Base-by-base conservation (phyloP, 306 rosid species). In the Citrullus mucosospermus region DNA sequence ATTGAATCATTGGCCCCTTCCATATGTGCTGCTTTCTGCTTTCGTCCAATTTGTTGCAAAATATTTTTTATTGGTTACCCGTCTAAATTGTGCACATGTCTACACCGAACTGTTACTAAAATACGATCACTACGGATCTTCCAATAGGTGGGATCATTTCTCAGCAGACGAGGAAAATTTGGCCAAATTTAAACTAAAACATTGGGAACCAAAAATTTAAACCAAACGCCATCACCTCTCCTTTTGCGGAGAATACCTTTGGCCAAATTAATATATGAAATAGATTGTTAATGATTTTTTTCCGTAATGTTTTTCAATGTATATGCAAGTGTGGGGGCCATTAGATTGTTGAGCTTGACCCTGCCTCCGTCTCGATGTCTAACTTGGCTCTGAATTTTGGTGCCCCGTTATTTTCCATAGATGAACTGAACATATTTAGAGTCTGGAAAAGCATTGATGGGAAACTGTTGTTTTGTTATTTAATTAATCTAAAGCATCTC, bases 331-430 rank as follows among this genome's bases (percentile, higher is more conserved):
- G 16, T 54, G 9, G 59, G 5, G 4, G 91, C 89, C 46, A 65
- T 83, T 16, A 67, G 18, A 12, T 70, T 46, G 6, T 22, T 39
- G 82, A 81, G 87, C 90, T 89, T 85, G 81, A 83, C 88, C 86
- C 72, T 82, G 81, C 85, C 90, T 85, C 87, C 73, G 85, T 87
- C 85, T 85, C 83, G 80, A 88, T 88, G 87, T 81, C 89, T 25
- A 88, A 85, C 15, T 76, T 38, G 8, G 7, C 55, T n/a, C 4
- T 25, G 57, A 46, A 36, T 53, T 44, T 38, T 12, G 65, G 53
- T 17, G 30, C 22, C 79, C 63, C 30, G 1, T 25, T 71, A 30
- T 22, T 71, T 71, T 70, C 14, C 20, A 48, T 25, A 20, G 32
- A 69, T 69, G n/a, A 69, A 69, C 56, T 69, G 7, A 6, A 25